These are phyloP conservation scores for Triticum monococcum DNA, from an alignment of 176 grass and related monocot species.

Conservation along the genomic window DNA sequence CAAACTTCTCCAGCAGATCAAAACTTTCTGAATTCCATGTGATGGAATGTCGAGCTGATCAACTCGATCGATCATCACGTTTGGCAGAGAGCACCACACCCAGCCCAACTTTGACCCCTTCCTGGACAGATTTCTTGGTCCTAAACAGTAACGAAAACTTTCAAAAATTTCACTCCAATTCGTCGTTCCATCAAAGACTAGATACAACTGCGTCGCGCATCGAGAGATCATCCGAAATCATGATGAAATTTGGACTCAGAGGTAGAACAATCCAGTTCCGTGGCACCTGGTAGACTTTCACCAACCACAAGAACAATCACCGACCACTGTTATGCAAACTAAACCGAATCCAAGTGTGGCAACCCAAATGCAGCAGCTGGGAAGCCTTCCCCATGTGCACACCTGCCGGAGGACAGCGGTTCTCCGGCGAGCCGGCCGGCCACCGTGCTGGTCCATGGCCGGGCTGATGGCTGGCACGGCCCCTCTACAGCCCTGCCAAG, in stretches of 20 bases:
- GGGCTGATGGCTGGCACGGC: too few relatives aligned
- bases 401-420: background rate
- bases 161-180: background rate
- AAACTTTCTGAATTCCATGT: background rate
- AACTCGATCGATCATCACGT: background rate
- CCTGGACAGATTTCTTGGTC: background rate
- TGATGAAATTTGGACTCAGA: background rate
- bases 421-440: conserved; percentile 31
- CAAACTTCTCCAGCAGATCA: too few relatives aligned
- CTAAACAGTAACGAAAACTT: background rate
- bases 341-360: fast-evolving
- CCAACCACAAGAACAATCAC: background rate
- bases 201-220: too few relatives aligned
- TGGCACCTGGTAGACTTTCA: background rate
- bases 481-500: too few relatives aligned
- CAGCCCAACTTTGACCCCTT: conserved; percentile 35
- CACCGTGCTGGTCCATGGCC: background rate
- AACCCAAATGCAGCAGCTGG: conserved; percentile 32
- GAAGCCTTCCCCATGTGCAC: background rate
- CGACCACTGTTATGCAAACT: background rate
- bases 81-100: background rate
- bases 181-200: background rate
- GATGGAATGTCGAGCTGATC: background rate
- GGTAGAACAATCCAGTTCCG: background rate
- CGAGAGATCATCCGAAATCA: background rate